Base-by-base conservation (phyloP, 805 yeast genomes). In the Torulaspora franciscae region DNA sequence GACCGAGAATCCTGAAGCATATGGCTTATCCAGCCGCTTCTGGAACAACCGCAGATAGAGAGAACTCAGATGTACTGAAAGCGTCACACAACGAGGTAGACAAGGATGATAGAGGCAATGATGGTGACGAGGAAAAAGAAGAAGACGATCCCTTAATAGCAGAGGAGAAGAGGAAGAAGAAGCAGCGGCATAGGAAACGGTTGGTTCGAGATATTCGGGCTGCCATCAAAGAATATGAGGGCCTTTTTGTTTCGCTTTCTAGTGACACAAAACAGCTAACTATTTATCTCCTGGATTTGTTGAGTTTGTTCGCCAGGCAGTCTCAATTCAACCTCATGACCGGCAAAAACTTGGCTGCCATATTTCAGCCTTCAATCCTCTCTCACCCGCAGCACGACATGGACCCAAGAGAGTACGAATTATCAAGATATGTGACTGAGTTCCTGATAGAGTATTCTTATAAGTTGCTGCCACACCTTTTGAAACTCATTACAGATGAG, bases 341-440 rank as follows among this genome's bases (percentile, higher is more conserved):
- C 1, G 86, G 95, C 1, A 78, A 88, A 56, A 93, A 93, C 62
- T 70, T 93, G 51, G 95, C 98, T 1, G 96, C 98, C 1, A 86
- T 93, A 46, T 93, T 93, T 69, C 99, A 93, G 68, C 98, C 99
- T 3, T 85, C 96, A n/a, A 80, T 93, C 13, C 71, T 93, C 42
- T 85, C 95, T 7, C 98, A 91, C 64, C 95, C 96, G 4, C 77
- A 75, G 52, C 97, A 93, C 64, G 96, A 90, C 61, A 79, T 91
- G 81, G 79, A 83, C 33, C 97, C 97, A 1, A 87, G 81, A 26
- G 97, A 93, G 65, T 90, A 90, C 67, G 91, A 86, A 9, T 68
- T 88, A 28, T 85, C 95, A 4, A 88, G 90, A 53, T 74, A 80
- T 6, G 96, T 87, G 27, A 83, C 93, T 22, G 95, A 90, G 59